Evolutionary conservation across 1,284 basidiomycete species (phyloP).

Genomic region (Xerocomus amazonicus): DNA sequence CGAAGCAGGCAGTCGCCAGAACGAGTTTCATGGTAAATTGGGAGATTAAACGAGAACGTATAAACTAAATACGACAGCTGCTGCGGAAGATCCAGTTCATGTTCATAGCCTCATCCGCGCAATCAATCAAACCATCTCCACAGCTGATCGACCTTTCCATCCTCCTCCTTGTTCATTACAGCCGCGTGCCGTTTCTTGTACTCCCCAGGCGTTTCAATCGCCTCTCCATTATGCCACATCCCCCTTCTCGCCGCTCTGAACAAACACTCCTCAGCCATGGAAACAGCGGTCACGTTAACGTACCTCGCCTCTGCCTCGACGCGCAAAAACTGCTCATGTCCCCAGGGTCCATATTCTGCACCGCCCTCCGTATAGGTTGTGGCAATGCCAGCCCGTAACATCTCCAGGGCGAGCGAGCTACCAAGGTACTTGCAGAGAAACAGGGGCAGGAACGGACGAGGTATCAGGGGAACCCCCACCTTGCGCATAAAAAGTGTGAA

Average conservation of each 20-base stretch:
- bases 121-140: neutral
- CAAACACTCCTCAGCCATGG: neutral
- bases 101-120: neutral
- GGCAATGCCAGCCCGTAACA: constrained; percentile 75
- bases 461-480: constrained; percentile 54
- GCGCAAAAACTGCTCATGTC: constrained; percentile 58
- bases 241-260: constrained; percentile 56
- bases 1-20: neutral
- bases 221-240: constrained; percentile 64
- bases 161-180: constrained; percentile 18
- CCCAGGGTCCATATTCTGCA: constrained; percentile 72
- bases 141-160: neutral
- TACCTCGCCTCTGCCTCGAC: constrained; percentile 69
- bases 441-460: constrained; percentile 46
- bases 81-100: no score
- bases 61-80: no score
- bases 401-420: constrained; percentile 58
- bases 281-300: neutral
- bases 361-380: constrained; percentile 73
- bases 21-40: constrained; percentile 5
- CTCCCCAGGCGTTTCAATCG: constrained; percentile 68
- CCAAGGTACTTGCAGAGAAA: constrained; percentile 49
- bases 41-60: no score
- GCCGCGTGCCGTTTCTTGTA: constrained; percentile 68
- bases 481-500: neutral